phyloP scores from a whole-genome alignment of 164 flowering plant species.

The Kingdonia uniflora region DNA sequence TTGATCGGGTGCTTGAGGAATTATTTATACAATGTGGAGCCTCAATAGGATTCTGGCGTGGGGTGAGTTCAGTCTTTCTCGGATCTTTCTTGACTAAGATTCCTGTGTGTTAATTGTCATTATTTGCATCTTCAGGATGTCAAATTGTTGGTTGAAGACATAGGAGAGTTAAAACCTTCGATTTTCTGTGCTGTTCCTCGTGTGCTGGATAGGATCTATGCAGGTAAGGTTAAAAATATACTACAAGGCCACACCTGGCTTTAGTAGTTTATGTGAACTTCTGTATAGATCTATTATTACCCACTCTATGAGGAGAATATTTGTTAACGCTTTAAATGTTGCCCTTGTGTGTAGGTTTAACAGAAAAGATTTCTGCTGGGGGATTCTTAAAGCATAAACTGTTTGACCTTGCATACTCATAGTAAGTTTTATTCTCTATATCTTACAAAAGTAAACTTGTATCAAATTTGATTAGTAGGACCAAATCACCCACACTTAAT shows the following conservation, averaged over 20 bases:
- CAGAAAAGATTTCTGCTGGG: slow-evolving; percentile 60
- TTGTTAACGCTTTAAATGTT: too few relatives aligned
- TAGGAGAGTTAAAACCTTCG: slow-evolving; percentile 85
- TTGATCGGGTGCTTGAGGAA: slow-evolving; percentile 90
- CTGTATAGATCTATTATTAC: too few relatives aligned
- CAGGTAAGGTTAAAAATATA: slow-evolving; percentile 33
- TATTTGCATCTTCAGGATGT: slow-evolving; percentile 55
- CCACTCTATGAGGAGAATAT: too few relatives aligned
- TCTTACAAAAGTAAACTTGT: background rate
- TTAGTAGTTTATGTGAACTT: too few relatives aligned
- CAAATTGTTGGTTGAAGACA: slow-evolving; percentile 74
- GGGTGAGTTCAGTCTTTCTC: slow-evolving; percentile 46
- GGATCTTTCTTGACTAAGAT: background rate
- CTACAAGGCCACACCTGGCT: background rate
- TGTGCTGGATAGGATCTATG: slow-evolving; percentile 76
- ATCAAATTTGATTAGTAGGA: background rate
- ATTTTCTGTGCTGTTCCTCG: slow-evolving; percentile 95
- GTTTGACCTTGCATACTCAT: slow-evolving; percentile 61
- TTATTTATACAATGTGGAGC: slow-evolving; percentile 64
- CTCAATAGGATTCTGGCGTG: slow-evolving; percentile 95
- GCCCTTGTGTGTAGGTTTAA: slow-evolving; percentile 43
- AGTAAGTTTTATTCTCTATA: slow-evolving; percentile 41
- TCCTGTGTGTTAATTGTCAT: slow-evolving; percentile 3
- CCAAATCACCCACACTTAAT: too few relatives aligned
- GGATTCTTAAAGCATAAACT: slow-evolving; percentile 48